phyloP scores from a whole-genome alignment of 805 yeast genomes.

The Yamadazyma scolyti region DNA sequence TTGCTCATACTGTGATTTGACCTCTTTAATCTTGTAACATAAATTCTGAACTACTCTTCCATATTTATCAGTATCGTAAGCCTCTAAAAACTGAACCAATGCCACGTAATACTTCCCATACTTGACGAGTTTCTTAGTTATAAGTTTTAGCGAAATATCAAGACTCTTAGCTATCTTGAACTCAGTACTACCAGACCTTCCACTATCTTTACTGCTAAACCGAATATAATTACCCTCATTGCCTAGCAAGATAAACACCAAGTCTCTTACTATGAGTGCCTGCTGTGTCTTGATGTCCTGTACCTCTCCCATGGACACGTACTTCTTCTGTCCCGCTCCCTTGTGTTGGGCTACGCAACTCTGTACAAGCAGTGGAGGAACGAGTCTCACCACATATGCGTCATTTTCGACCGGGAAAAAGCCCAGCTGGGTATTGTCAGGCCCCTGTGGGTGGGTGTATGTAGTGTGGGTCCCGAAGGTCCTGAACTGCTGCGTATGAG shows the following conservation, averaged over 20 bases:
- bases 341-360: no score
- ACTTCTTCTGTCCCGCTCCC: constrained; percentile 30
- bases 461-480: no score
- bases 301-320: constrained; percentile 47
- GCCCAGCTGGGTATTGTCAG: no score
- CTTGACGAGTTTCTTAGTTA: constrained; percentile 57
- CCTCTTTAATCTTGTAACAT: constrained; percentile 50
- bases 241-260: constrained; percentile 65
- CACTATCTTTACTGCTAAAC: constrained; percentile 59
- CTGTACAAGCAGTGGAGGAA: no score
- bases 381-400: no score
- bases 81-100: constrained; percentile 56
- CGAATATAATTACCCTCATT: constrained; percentile 76
- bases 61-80: constrained; percentile 49
- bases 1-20: constrained; percentile 21
- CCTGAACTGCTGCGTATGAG: no score
- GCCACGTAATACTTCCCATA: constrained; percentile 63
- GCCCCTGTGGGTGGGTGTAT: no score
- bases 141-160: constrained; percentile 69
- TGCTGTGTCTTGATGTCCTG: constrained; percentile 61
- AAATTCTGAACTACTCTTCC: constrained; percentile 77
- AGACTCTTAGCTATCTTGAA: constrained; percentile 67
- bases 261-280: constrained; percentile 65
- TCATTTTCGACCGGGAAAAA: no score
- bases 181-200: constrained; percentile 58